Evolutionary conservation across 1,139 yeast genomes (phyloP).

Genomic region (Suhomyces terraborum): DNA sequence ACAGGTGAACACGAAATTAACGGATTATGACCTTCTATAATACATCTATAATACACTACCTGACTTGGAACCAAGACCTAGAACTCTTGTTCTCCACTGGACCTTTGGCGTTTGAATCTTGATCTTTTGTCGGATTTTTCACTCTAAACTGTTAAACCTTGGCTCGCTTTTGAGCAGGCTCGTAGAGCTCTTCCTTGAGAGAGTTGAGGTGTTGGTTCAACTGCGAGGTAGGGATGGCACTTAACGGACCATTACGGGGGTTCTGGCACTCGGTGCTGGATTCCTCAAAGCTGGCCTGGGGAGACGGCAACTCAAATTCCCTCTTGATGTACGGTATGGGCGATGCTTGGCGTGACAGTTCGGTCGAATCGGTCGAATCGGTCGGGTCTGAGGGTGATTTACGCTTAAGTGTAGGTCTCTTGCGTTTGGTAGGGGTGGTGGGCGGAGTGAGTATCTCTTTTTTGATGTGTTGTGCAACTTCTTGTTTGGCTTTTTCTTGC

Average conservation of each 20-base stretch:
- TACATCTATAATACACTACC: slow-evolving; percentile 1
- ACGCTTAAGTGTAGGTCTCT: slow-evolving; percentile 19
- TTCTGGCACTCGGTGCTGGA: too few relatives aligned
- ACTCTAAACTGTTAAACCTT: slow-evolving; percentile 2
- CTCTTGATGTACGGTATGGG: slow-evolving; percentile 6
- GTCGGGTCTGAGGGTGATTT: slow-evolving; percentile 1
- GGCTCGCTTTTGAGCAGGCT: slow-evolving; percentile 7
- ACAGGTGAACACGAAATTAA: background rate
- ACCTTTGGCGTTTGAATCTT: too few relatives aligned
- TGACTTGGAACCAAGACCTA: too few relatives aligned
- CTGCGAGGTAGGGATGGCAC: slow-evolving; percentile 8
- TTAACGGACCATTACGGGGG: slow-evolving; percentile 3
- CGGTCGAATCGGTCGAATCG: background rate
- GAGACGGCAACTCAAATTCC: slow-evolving; percentile 23
- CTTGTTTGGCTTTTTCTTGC: slow-evolving; percentile 5
- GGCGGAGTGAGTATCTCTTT: slow-evolving; percentile 31
- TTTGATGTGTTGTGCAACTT: slow-evolving; percentile 4
- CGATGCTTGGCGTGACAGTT: background rate
- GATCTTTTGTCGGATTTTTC: too few relatives aligned
- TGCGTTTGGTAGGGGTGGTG: slow-evolving; percentile 32
- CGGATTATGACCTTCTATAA: background rate
- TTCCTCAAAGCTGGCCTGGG: slow-evolving; percentile 22
- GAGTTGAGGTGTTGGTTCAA: slow-evolving; percentile 8
- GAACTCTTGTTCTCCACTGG: too few relatives aligned
- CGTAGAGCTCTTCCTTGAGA: slow-evolving; percentile 3